phyloP scores from a whole-genome alignment of 805 yeast species.

The Dipodascus albidus region DNA sequence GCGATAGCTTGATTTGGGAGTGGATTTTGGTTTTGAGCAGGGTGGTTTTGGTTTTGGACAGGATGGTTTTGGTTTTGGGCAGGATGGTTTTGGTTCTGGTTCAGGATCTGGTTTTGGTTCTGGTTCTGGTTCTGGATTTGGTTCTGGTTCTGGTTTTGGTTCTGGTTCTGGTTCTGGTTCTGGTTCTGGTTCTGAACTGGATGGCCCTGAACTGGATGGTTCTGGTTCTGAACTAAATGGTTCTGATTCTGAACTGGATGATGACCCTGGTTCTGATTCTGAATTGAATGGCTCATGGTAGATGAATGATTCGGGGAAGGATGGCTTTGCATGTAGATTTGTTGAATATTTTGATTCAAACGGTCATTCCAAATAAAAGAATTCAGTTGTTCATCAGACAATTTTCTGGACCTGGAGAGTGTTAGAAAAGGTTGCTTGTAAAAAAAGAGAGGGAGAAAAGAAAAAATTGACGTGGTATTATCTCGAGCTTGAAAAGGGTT shows the following conservation, averaged over 20 bases:
- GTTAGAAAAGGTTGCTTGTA: background rate
- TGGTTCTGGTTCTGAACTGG: too few relatives aligned
- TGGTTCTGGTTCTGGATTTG: too few relatives aligned
- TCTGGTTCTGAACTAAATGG: too few relatives aligned
- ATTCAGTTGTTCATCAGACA: background rate
- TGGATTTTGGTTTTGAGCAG: background rate
- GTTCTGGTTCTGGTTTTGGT: too few relatives aligned
- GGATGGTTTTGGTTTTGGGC: background rate
- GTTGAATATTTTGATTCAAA: background rate
- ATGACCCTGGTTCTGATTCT: too few relatives aligned
- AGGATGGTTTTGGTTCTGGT: background rate
- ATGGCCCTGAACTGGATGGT: too few relatives aligned
- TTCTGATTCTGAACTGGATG: background rate
- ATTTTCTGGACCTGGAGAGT: background rate
- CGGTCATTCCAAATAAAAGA: background rate
- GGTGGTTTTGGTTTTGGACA: background rate
- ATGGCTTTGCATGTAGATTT: background rate
- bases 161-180: too few relatives aligned
- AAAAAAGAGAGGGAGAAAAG: background rate
- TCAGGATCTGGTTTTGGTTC: background rate
- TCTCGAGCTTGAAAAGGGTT: background rate
- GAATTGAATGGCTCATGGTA: too few relatives aligned
- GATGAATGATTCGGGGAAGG: background rate
- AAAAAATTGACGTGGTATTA: background rate
- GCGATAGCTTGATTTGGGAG: constrained; percentile 12